Conservation (phyloP, 768 basidiomycete species). For the Pseudohyphozyma bogoriensis region DNA sequence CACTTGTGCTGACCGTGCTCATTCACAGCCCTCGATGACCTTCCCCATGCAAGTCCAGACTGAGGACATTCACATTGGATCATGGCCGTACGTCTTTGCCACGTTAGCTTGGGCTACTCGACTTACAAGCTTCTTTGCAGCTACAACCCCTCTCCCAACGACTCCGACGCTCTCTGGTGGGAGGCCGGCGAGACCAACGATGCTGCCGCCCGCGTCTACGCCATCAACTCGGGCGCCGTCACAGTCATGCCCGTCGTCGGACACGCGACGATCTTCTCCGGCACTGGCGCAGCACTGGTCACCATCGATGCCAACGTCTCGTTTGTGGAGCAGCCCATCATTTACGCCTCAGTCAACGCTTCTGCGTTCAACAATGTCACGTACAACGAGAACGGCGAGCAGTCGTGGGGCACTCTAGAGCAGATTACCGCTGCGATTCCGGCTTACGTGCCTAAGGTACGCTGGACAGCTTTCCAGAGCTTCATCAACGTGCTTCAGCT, state of each 20-base stretch:
- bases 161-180: not conserved
- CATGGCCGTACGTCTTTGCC: not conserved
- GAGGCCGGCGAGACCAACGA: not conserved
- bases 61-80: not conserved
- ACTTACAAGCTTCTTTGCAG: not conserved
- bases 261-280: not conserved
- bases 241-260: not conserved
- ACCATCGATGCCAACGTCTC: not conserved
- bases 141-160: constrained; percentile 1
- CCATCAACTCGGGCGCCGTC: not conserved
- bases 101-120: no score
- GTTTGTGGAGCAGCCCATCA: not conserved
- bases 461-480: no score
- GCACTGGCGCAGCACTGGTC: not conserved
- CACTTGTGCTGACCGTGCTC: no score
- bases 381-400: not conserved
- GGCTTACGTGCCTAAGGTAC: not conserved
- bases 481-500: not conserved
- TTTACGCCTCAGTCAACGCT: not conserved
- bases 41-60: constrained; percentile 2
- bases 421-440: not conserved
- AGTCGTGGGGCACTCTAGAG: not conserved
- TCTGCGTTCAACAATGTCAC: not conserved
- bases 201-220: not conserved
- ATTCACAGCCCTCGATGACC: constrained; percentile 2